These are phyloP conservation scores for Fomitopsis pinicola DNA, from an alignment of 1,284 basidiomycete genomes.

Conservation along the genomic window DNA sequence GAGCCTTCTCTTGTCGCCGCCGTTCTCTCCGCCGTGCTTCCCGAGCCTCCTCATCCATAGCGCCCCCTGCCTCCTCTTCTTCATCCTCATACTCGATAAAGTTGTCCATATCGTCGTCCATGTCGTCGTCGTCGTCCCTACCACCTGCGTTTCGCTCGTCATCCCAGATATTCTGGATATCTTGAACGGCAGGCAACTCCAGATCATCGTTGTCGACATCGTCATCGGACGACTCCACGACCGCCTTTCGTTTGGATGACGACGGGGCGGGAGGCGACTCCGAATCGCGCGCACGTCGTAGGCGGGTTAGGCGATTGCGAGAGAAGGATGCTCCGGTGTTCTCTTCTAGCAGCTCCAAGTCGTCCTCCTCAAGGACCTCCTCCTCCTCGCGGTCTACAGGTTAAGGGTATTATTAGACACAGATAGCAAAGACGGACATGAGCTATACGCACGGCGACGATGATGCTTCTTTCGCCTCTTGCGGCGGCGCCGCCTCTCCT, in stretches of 20 bases:
- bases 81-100: slow-evolving; percentile 93
- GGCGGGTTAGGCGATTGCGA: slow-evolving; percentile 56
- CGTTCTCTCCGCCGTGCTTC: slow-evolving; percentile 70
- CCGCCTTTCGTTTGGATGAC: slow-evolving; percentile 51
- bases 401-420: slow-evolving; percentile 5
- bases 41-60: slow-evolving; percentile 69
- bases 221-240: slow-evolving; percentile 69
- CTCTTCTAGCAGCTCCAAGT: slow-evolving; percentile 91
- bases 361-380: slow-evolving; percentile 91
- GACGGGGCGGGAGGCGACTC: slow-evolving; percentile 60
- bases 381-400: slow-evolving; percentile 53
- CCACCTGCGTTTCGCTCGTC: slow-evolving; percentile 60
- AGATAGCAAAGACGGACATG: slow-evolving; percentile 9
- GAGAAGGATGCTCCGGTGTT: slow-evolving; percentile 81
- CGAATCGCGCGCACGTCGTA: slow-evolving; percentile 68
- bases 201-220: slow-evolving; percentile 60
- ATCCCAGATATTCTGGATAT: slow-evolving; percentile 83
- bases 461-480: slow-evolving; percentile 70
- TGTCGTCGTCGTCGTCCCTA: slow-evolving; percentile 63
- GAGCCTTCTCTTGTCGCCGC: slow-evolving; percentile 60
- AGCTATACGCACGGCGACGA: slow-evolving; percentile 47
- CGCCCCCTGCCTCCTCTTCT: slow-evolving; percentile 73
- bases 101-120: slow-evolving; percentile 74
- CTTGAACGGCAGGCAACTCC: slow-evolving; percentile 50
- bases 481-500: slow-evolving; percentile 51